These are phyloP conservation scores for Boletus subparvulus DNA, from an alignment of 768 basidiomycete species.

Conservation along the genomic window DNA sequence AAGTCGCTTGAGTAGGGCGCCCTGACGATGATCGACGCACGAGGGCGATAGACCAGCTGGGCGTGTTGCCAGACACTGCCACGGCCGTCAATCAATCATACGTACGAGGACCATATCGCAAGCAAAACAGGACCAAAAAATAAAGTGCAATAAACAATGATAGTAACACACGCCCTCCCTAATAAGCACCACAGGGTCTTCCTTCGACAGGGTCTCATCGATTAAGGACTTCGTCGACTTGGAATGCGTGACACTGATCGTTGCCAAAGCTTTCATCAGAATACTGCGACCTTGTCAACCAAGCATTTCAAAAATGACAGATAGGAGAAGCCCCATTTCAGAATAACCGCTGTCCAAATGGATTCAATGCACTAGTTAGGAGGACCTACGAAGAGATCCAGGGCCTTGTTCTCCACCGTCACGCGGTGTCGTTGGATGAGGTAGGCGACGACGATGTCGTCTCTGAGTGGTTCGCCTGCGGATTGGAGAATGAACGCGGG, in stretches of 20 bases:
- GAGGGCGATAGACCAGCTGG: too few species aligned
- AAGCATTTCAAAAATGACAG: neutral
- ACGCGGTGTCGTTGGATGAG: slow-evolving; percentile 28
- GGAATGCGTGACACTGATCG: neutral
- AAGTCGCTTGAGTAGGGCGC: too few species aligned
- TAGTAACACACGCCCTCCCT: too few species aligned
- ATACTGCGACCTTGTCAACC: neutral
- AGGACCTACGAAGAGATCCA: slow-evolving; percentile 27
- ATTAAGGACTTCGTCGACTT: too few species aligned
- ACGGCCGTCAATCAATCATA: too few species aligned
- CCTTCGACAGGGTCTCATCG: too few species aligned
- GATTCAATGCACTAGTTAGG: slow-evolving; percentile 1
- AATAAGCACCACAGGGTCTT: too few species aligned
- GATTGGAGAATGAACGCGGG: slow-evolving; percentile 26
- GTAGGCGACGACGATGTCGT: slow-evolving; percentile 31
- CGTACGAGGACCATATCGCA: too few species aligned
- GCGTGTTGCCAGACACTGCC: too few species aligned
- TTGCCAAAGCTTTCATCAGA: neutral
- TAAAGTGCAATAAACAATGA: too few species aligned
- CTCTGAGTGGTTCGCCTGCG: slow-evolving; percentile 26
- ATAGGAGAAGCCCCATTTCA: neutral
- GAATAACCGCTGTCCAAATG: neutral
- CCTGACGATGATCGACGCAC: too few species aligned
- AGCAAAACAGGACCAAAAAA: too few species aligned
- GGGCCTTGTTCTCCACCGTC: slow-evolving; percentile 21